Evolutionary conservation across 1,139 yeast species (phyloP).

Genomic region (Suhomyces yuchorum): DNA sequence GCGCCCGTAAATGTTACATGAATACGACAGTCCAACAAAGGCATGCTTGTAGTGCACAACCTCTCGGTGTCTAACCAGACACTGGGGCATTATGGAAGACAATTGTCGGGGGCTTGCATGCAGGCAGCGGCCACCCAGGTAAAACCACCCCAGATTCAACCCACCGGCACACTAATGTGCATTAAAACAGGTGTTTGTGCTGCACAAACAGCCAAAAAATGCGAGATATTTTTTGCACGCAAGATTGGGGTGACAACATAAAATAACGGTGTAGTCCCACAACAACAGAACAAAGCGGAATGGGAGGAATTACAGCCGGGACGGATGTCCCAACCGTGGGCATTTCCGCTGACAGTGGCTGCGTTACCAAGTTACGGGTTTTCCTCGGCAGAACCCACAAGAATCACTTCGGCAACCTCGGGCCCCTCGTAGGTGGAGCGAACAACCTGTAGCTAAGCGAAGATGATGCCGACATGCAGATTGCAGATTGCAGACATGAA

Average conservation of each 20-base stretch:
- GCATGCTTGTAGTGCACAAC: not conserved
- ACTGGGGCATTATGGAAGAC: not conserved
- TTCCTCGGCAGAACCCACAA: too few relatives aligned
- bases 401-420: not conserved
- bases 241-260: conserved; percentile 2
- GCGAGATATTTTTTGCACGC: not conserved
- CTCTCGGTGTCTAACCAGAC: not conserved
- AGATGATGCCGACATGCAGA: not conserved
- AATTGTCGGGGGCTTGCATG: not conserved
- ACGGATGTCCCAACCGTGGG: not conserved
- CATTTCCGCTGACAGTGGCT: not conserved
- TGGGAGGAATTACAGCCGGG: not conserved
- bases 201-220: not conserved
- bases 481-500: not conserved
- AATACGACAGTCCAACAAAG: not conserved
- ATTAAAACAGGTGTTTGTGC: not conserved
- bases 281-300: not conserved
- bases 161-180: not conserved
- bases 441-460: not conserved
- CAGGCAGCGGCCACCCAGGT: not conserved
- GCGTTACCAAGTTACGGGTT: too few relatives aligned
- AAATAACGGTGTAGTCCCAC: not conserved
- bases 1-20: not conserved
- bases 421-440: not conserved
- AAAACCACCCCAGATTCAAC: not conserved